These are phyloP conservation scores for Hypoxylon sp. DNA, from an alignment of 2,329 filamentous ascomycete species.

Conservation along the genomic window DNA sequence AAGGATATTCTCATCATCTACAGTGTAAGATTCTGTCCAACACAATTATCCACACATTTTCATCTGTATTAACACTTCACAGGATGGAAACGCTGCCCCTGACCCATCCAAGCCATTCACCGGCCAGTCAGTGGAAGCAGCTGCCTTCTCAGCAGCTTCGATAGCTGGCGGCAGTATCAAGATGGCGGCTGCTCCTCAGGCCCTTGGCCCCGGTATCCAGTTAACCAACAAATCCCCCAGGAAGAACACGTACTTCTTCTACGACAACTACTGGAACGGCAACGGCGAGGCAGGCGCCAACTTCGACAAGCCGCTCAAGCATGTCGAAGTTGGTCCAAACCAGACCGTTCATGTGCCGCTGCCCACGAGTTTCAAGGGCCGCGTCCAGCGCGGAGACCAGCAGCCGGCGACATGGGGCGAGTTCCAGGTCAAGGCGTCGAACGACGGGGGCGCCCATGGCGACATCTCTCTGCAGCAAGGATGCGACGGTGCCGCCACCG, in stretches of 20 bases:
- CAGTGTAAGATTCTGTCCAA: conserved; percentile 50
- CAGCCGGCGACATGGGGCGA: conserved; percentile 59
- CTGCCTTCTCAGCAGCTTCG: conserved; percentile 15
- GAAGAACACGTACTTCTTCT: conserved; percentile 58
- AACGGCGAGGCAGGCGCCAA: conserved; percentile 58
- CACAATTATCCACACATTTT: neutral
- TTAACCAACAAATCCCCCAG: conserved; percentile 57
- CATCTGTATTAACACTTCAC: conserved; percentile 2
- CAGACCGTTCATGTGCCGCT: conserved; percentile 54
- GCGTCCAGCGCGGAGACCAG: conserved; percentile 58
- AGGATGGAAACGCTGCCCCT: conserved; percentile 48
- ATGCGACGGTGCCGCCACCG: conserved; percentile 58
- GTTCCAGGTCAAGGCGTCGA: conserved; percentile 57
- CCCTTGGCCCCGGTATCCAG: conserved; percentile 54
- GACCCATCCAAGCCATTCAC: conserved; percentile 46
- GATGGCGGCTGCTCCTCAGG: conserved; percentile 24
- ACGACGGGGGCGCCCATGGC: conserved; percentile 57
- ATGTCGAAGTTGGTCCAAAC: conserved; percentile 54
- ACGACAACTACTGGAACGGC: conserved; percentile 61
- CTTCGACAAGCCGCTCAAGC: conserved; percentile 58
- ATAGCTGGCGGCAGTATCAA: neutral
- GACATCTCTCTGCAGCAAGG: conserved; percentile 58
- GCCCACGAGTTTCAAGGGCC: conserved; percentile 56
- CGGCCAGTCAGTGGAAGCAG: conserved; percentile 33
- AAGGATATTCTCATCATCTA: conserved; percentile 59